These are phyloP conservation scores for Arctostaphylos glauca DNA, from an alignment of 148 eudicot genomes.

Conservation along the genomic window DNA sequence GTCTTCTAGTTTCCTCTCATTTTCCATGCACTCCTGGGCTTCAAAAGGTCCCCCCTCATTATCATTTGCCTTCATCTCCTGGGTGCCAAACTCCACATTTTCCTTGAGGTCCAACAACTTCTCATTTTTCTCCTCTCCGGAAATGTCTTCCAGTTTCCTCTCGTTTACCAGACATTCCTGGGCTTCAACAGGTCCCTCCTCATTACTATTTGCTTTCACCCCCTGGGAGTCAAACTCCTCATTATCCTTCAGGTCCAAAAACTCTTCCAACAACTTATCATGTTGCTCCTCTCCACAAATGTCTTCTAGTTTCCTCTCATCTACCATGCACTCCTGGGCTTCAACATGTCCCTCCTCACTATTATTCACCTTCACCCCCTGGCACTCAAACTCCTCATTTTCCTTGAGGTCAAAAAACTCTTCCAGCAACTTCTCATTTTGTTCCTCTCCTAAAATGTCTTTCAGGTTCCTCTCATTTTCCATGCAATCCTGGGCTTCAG, in stretches of 20 bases:
- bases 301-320: conserved; percentile 28
- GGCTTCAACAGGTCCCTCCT: conserved; percentile 14
- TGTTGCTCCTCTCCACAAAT: conserved; percentile 19
- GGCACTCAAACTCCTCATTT: conserved; percentile 12
- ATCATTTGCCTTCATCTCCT: conserved; percentile 24
- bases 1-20: conserved; percentile 28
- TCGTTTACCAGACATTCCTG: conserved; percentile 27
- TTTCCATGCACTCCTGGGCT: conserved; percentile 25
- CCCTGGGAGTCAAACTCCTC: conserved; percentile 19
- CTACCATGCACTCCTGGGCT: conserved; percentile 22
- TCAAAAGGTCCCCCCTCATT: conserved; percentile 12
- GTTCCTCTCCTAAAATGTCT: conserved; percentile 25
- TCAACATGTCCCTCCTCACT: conserved; percentile 13
- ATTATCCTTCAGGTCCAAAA: conserved; percentile 19
- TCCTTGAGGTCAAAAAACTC: conserved; percentile 20
- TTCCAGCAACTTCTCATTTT: conserved; percentile 21
- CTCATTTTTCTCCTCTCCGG: conserved; percentile 20
- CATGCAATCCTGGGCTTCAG: conserved; percentile 23
- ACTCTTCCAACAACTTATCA: conserved; percentile 21
- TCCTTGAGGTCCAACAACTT: conserved; percentile 21
- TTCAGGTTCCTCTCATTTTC: conserved; percentile 26
- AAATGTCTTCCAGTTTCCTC: conserved; percentile 22
- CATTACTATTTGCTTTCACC: conserved; percentile 21
- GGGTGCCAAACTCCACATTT: conserved; percentile 10
- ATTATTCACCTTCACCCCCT: conserved; percentile 23